Evolutionary conservation across 2,329 filamentous ascomycete genomes (phyloP).

Genomic region (Zymoseptoria pseudotritici): DNA sequence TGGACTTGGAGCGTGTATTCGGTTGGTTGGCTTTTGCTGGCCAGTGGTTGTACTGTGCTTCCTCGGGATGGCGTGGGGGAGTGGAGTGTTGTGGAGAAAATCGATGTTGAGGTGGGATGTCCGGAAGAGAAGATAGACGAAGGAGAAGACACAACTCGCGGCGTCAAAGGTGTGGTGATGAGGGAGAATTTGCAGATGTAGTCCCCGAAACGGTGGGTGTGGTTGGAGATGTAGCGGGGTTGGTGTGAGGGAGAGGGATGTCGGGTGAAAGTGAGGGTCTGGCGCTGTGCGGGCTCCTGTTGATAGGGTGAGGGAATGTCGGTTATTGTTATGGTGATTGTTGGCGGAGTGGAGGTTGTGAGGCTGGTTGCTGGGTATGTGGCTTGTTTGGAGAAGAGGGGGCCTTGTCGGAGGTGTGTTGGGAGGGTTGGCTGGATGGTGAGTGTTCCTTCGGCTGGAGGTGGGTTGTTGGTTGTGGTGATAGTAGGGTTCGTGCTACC

Average conservation of each 20-base stretch:
- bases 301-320: conserved; percentile 21
- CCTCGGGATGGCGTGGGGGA: conserved; percentile 31
- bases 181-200: conserved; percentile 43
- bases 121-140: conserved; percentile 33
- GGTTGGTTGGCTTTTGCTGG: conserved; percentile 31
- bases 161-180: conserved; percentile 28
- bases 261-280: conserved; percentile 34
- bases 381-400: conserved; percentile 27
- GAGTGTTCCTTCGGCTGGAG: conserved; percentile 38
- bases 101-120: conserved; percentile 31
- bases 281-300: conserved; percentile 16
- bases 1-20: conserved; percentile 42
- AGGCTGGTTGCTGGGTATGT: conserved; percentile 31
- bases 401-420: conserved; percentile 37
- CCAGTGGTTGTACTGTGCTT: conserved; percentile 36
- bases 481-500: not conserved
- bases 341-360: conserved; percentile 38
- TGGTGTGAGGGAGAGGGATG: conserved; percentile 34
- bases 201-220: conserved; percentile 42
- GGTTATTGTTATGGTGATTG: conserved; percentile 28
- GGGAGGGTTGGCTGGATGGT: conserved; percentile 37
- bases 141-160: conserved; percentile 20
- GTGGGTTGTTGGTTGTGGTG: not conserved
- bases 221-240: conserved; percentile 39
- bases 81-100: conserved; percentile 32